Conservation (phyloP, 306 rosid species). For the Inga oerstediana region DNA sequence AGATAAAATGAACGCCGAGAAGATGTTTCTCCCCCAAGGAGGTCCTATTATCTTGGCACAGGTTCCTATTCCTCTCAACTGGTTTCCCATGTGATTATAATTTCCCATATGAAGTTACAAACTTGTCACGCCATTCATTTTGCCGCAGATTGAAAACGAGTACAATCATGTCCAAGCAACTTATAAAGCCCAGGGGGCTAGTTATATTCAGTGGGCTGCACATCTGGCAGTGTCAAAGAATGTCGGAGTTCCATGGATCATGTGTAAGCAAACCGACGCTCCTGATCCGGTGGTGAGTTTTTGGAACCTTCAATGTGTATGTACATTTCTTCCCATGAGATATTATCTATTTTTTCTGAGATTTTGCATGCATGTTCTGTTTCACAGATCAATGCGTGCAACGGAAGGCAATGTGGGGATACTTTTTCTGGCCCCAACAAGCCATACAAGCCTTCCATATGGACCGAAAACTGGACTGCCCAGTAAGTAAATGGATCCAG, state of each 20-base stretch:
- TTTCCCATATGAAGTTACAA: background rate
- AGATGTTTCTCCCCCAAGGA: slow-evolving; percentile 80
- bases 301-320: background rate
- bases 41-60: slow-evolving; percentile 95
- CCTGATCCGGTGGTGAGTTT: slow-evolving; percentile 89
- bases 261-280: slow-evolving; percentile 98
- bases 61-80: slow-evolving; percentile 43
- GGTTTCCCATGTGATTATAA: slow-evolving; percentile 13
- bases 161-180: slow-evolving; percentile 83
- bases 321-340: background rate
- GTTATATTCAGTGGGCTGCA: slow-evolving; percentile 91
- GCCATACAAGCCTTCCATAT: slow-evolving; percentile 74
- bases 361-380: background rate
- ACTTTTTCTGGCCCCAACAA: slow-evolving; percentile 88
- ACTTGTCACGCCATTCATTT: background rate
- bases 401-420: slow-evolving; percentile 97
- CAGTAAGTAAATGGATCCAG: slow-evolving; percentile 65
- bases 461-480: slow-evolving; percentile 99
- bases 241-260: slow-evolving; percentile 88
- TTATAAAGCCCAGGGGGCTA: slow-evolving; percentile 51
- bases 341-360: background rate
- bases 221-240: slow-evolving; percentile 55
- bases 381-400: slow-evolving; percentile 85
- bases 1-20: slow-evolving; percentile 50
- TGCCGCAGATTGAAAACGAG: slow-evolving; percentile 88